phyloP scores from a whole-genome alignment of 2,329 filamentous ascomycete genomes.

The Dothideomycetidae sp. region DNA sequence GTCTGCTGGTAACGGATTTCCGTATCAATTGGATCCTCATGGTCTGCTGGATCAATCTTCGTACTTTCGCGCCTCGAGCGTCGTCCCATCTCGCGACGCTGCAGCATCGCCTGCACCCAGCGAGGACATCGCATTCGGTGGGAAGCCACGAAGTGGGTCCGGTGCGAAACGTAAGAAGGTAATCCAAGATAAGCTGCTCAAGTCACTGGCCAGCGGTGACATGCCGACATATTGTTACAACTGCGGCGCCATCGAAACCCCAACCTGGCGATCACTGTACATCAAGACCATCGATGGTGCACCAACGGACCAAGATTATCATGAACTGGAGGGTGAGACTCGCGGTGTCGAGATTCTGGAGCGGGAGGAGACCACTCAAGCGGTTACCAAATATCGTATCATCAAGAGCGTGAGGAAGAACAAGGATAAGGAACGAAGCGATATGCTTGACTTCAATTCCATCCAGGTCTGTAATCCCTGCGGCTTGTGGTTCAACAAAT shows the following conservation, averaged over 20 bases:
- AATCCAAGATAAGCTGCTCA: constrained; percentile 41
- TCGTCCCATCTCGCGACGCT: constrained; percentile 13
- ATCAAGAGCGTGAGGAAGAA: constrained; percentile 61
- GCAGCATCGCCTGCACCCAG: constrained; percentile 24
- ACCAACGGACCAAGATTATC: constrained; percentile 56
- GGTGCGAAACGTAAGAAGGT: constrained; percentile 53
- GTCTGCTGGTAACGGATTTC: background rate
- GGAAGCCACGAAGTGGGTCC: constrained; percentile 27
- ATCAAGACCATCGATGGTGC: constrained; percentile 58
- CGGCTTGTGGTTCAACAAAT: constrained; percentile 87
- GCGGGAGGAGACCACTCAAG: constrained; percentile 44
- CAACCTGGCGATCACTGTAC: constrained; percentile 90
- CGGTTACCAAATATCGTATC: constrained; percentile 53
- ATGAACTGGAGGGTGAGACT: constrained; percentile 56
- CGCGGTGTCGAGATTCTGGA: constrained; percentile 59
- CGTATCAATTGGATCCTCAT: background rate
- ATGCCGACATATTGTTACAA: constrained; percentile 84
- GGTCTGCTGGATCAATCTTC: background rate
- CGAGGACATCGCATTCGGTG: constrained; percentile 13
- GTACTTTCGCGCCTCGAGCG: background rate
- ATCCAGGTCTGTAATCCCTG: constrained; percentile 86
- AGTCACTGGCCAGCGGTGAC: constrained; percentile 58
- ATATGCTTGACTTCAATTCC: constrained; percentile 43
- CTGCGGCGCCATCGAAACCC: constrained; percentile 88
- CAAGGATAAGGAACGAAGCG: constrained; percentile 17